Base-by-base conservation (phyloP, 2,329 filamentous ascomycete species). In the Exophiala xenobiotica region DNA sequence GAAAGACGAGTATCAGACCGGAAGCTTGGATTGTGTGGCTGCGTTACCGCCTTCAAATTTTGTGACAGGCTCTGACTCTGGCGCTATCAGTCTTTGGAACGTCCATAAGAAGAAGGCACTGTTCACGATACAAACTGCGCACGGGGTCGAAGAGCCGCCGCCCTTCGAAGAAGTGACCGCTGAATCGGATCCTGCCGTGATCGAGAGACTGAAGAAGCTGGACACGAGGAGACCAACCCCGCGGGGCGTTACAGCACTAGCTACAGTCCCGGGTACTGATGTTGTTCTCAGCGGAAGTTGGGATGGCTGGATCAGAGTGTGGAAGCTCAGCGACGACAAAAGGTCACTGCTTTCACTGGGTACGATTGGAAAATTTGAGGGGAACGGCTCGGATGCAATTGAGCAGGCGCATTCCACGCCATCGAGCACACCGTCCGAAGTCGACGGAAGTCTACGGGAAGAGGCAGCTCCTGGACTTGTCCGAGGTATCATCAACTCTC, bases 101-200 rank as follows among this genome's bases (percentile, higher is more conserved):
- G 78, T 90, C 18, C 81, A 91, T 67, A 96, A 95, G 75, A 99
- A 99, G 79, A 97, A 97, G 71, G 87, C 93, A 0, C 77, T 99
- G 7, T 87, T 85, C 70, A 87, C 88, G 2, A 73, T 93, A 38
- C 80, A 86, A 2, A 77, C 88, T 23, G 90, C 92, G 3, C 93
- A 99, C 69, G 93, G 93, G 24, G 74, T 95, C 45, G 90, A 96
- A 53, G 81, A 85, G 3, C 76, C 86, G 2, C 73, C 91, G 45
- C 74, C 78, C 2, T 79, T 86, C 1, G 78, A 85, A 16, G 78
- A 88, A 61, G 81, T 85, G 24, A 92, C 86, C 1, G 87, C 90
- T n/a, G 89, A 86, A 49, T 83, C 85, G 1, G 77, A 82, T 49
- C 74, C 76, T 1, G 73, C 77, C n/a, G 75, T 79, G 8, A 74